These are phyloP conservation scores for Xylaria sp. DNA, from an alignment of 2,329 filamentous ascomycete genomes.

Conservation along the genomic window DNA sequence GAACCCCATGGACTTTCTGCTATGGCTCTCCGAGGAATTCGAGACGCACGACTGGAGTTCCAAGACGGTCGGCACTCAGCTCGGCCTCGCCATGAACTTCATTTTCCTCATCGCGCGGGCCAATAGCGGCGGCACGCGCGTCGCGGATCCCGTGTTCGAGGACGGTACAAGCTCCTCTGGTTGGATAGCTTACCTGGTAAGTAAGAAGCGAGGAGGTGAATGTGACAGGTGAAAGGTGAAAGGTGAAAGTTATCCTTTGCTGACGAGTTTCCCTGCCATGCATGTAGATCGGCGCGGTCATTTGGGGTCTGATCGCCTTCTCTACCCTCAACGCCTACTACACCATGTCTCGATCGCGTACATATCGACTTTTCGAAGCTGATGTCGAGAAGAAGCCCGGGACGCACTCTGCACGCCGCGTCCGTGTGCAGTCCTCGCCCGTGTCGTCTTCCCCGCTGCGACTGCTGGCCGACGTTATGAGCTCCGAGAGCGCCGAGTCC, in stretches of 20 bases:
- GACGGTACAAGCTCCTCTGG: slow-evolving; percentile 69
- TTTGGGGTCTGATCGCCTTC: slow-evolving; percentile 74
- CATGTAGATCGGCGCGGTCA: slow-evolving; percentile 72
- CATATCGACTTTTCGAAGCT: slow-evolving; percentile 91
- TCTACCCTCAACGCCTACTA: slow-evolving; percentile 83
- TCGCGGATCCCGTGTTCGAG: slow-evolving; percentile 85
- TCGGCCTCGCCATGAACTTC: slow-evolving; percentile 82
- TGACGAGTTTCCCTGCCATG: slow-evolving; percentile 33
- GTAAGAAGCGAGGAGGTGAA: slow-evolving; percentile 45
- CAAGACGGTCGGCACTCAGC: slow-evolving; percentile 76
- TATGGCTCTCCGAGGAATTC: slow-evolving; percentile 93
- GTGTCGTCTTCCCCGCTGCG: slow-evolving; percentile 80
- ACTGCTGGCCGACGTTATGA: slow-evolving; percentile 75
- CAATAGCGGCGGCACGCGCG: slow-evolving; percentile 69
- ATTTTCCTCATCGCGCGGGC: slow-evolving; percentile 84
- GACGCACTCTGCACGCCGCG: slow-evolving; percentile 88
- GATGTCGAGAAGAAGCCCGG: slow-evolving; percentile 79
- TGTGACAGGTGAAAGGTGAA: neutral
- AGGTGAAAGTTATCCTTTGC: neutral
- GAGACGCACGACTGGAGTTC: slow-evolving; percentile 93
- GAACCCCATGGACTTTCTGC: slow-evolving; percentile 87
- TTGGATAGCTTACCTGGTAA: slow-evolving; percentile 70
- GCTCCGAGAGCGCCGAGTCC: slow-evolving; percentile 77
- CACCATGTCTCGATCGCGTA: slow-evolving; percentile 81
- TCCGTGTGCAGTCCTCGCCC: slow-evolving; percentile 87